phyloP scores from a whole-genome alignment of 1,139 yeast genomes.

The Taphrina confusa region DNA sequence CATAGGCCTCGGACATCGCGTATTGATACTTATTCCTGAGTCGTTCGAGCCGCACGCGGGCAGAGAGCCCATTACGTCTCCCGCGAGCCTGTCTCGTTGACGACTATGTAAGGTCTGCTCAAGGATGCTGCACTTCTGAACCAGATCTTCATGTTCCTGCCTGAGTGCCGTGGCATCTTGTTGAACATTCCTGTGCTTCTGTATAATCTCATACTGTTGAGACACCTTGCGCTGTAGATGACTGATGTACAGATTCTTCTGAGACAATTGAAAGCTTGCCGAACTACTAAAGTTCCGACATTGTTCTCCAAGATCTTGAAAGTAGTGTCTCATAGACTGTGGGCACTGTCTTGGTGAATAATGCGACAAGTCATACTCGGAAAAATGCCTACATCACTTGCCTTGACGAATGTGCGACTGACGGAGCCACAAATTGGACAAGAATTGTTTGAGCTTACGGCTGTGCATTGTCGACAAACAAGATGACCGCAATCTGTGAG shows the following conservation, averaged over 20 bases:
- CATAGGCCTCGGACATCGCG: too few species aligned
- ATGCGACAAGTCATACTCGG: too few species aligned
- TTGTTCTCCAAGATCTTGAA: background rate
- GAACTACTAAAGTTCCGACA: background rate
- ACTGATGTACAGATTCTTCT: background rate
- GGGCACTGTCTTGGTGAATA: conserved; percentile 9
- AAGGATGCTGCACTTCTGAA: too few species aligned
- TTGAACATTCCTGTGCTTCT: background rate
- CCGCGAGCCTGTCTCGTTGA: too few species aligned
- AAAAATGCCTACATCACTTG: conserved; percentile 1
- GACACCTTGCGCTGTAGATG: background rate
- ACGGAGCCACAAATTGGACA: conserved; percentile 1
- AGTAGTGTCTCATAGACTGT: conserved; percentile 3
- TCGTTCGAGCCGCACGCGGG: background rate
- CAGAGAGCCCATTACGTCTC: too few species aligned
- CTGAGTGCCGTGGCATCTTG: background rate
- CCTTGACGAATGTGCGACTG: background rate
- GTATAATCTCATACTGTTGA: background rate
- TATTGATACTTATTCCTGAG: background rate
- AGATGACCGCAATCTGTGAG: conserved; percentile 10
- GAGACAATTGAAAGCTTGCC: background rate
- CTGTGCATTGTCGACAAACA: background rate
- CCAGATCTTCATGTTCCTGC: background rate
- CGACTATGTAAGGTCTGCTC: too few species aligned
- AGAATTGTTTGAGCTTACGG: background rate